Percentiles rank a stretch among this genome's conserved stretches.
phyloP scores from a whole-genome alignment of 768 basidiomycete genomes.

The Austroboletus eburneus region DNA sequence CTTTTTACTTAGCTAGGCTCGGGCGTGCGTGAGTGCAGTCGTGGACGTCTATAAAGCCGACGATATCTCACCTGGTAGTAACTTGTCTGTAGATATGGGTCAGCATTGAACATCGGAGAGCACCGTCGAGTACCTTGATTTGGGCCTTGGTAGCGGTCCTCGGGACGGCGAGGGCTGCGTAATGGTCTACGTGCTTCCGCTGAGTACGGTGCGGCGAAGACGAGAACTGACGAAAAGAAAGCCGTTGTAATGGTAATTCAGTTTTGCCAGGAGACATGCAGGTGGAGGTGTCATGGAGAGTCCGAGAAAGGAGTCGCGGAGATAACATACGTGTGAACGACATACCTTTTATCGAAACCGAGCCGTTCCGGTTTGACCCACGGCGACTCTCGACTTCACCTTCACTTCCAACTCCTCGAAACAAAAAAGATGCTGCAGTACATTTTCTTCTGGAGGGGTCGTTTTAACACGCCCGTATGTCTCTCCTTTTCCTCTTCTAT shows the following conservation, averaged over 20 bases:
- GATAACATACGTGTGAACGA: constrained; percentile 23
- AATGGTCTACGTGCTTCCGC: constrained; percentile 23
- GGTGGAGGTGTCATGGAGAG: not conserved
- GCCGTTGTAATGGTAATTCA: not conserved
- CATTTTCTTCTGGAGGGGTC: constrained; percentile 24
- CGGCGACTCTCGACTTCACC: not conserved
- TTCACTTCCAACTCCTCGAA: not conserved
- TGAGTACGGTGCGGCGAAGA: constrained; percentile 9
- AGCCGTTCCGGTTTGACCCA: constrained; percentile 23
- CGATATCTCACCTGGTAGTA: constrained; percentile 26
- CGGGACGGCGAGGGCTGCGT: constrained; percentile 25
- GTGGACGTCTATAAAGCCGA: not conserved
- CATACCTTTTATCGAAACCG: constrained; percentile 3
- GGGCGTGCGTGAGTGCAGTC: not conserved
- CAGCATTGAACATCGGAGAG: not conserved
- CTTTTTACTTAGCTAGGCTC: constrained; percentile 42
- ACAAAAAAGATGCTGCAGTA: constrained; percentile 21
- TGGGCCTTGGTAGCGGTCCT: constrained; percentile 30
- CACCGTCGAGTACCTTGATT: constrained; percentile 24
- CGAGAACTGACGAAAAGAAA: constrained; percentile 13
- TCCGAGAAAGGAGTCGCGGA: not conserved
- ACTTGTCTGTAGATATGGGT: constrained; percentile 18
- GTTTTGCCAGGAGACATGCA: not conserved
- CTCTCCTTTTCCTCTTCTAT: not conserved
- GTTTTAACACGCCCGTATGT: constrained; percentile 28